Conservation (phyloP, 148 eudicot genomes). For the Tetragonia tetragonoides region DNA sequence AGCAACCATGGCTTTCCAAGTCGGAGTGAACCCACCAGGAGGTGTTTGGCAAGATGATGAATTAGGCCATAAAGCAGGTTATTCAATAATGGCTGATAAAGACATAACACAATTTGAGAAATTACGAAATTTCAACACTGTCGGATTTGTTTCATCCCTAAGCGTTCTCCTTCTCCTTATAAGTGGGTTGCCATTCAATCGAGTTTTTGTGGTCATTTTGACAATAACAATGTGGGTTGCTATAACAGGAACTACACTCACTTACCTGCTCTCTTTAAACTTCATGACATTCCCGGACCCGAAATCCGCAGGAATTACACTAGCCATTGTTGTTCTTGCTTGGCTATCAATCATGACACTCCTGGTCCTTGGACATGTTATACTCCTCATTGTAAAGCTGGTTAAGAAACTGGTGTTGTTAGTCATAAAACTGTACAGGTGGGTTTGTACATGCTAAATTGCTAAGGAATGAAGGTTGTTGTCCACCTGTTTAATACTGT, state of each 20-base stretch:
- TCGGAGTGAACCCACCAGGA: conserved; percentile 38
- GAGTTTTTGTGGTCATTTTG: conserved; percentile 22
- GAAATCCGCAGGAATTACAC: neutral
- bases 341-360: conserved; percentile 11
- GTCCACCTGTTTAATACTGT: neutral
- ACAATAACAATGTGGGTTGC: conserved; percentile 31
- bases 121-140: conserved; percentile 6
- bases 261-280: conserved; percentile 3
- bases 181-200: conserved; percentile 32
- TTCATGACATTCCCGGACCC: neutral
- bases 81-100: conserved; percentile 11
- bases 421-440: neutral
- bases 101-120: neutral
- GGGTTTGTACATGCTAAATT: neutral
- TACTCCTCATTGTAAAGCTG: neutral
- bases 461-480: neutral
- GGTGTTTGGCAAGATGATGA: conserved; percentile 33
- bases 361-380: conserved; percentile 12
- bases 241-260: conserved; percentile 21
- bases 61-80: conserved; percentile 19
- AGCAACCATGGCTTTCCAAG: conserved; percentile 40
- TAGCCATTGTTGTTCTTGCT: neutral
- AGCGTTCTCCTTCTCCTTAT: conserved; percentile 29
- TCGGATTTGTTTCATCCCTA: conserved; percentile 25
- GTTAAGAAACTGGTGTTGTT: neutral